A percentile compares a stretch with the other conserved stretches of the same genome.
phyloP scores from a whole-genome alignment of 306 rosid genomes.

The Gleditsia sinensis region DNA sequence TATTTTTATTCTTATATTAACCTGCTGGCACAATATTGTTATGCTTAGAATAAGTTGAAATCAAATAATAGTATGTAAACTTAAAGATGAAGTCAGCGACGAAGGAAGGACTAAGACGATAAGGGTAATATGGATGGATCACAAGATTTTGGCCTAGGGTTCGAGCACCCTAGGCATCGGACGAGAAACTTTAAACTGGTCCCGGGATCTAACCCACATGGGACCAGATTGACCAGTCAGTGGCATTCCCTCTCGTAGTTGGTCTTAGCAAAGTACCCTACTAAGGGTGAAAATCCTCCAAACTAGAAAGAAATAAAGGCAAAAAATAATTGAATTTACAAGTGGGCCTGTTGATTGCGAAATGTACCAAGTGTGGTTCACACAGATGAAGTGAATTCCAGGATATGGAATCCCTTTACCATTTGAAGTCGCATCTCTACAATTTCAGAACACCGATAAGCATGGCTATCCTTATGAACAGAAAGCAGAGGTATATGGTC shows the following conservation, averaged over 20 bases:
- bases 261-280: neutral
- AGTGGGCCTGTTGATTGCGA: neutral
- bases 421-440: neutral
- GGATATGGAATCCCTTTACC: constrained; percentile 5
- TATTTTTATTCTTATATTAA: too few relatives aligned
- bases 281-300: neutral
- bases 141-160: too few relatives aligned
- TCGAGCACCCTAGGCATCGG: too few relatives aligned
- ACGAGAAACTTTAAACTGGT: too few relatives aligned
- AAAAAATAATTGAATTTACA: constrained; percentile 13
- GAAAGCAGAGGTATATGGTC: constrained; percentile 60
- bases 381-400: neutral
- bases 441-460: constrained; percentile 42
- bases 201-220: too few relatives aligned
- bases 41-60: too few relatives aligned
- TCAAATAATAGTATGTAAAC: too few relatives aligned
- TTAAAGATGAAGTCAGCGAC: too few relatives aligned
- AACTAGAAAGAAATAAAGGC: neutral
- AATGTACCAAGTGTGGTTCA: constrained; percentile 3
- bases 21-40: too few relatives aligned
- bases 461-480: constrained; percentile 55
- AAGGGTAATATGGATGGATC: too few relatives aligned
- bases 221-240: too few relatives aligned
- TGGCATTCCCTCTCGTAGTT: neutral
- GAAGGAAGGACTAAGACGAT: too few relatives aligned